phyloP scores from a whole-genome alignment of 768 basidiomycete genomes.

The Lactarius tabidus region DNA sequence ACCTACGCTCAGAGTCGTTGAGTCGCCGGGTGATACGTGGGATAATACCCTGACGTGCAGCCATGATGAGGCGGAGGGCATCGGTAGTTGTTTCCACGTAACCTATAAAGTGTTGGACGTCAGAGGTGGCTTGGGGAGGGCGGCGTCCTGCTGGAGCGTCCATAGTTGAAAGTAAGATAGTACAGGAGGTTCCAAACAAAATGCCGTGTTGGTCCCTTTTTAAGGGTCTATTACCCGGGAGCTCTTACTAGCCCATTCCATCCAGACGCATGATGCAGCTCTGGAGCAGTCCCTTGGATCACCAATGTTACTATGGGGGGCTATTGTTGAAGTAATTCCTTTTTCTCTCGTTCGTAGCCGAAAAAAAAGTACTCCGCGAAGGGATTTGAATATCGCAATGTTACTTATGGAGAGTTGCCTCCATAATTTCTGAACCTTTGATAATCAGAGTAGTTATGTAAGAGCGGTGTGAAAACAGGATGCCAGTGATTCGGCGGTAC shows the following conservation, averaged over 20 bases:
- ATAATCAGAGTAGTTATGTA: constrained; percentile 18
- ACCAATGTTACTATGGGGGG: constrained; percentile 12
- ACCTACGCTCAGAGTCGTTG: constrained; percentile 71
- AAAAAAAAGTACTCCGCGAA: constrained; percentile 17
- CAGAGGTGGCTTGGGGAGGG: constrained; percentile 23
- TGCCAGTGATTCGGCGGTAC: constrained; percentile 15
- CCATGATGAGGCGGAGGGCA: constrained; percentile 78
- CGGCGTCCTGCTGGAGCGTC: constrained; percentile 7
- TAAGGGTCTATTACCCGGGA: constrained; percentile 22
- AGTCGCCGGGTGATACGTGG: constrained; percentile 80
- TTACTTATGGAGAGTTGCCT: constrained; percentile 7
- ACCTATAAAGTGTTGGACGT: constrained; percentile 62
- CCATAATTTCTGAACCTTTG: constrained; percentile 7
- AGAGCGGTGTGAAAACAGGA: constrained; percentile 15
- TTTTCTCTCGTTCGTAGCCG: constrained; percentile 17
- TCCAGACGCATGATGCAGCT: constrained; percentile 16
- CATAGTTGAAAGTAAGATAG: constrained; percentile 19
- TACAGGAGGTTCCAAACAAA: constrained; percentile 18
- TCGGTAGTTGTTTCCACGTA: constrained; percentile 80
- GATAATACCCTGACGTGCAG: constrained; percentile 72
- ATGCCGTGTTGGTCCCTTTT: constrained; percentile 21
- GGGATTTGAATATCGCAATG: constrained; percentile 11
- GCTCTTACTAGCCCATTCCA: constrained; percentile 16
- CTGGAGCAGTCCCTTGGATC: constrained; percentile 18
- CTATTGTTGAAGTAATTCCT: constrained; percentile 12